Evolutionary conservation across 2,329 filamentous ascomycete species (phyloP), one percentile per base, ranked within the genome.

Genomic region (Xylaria sp.): DNA sequence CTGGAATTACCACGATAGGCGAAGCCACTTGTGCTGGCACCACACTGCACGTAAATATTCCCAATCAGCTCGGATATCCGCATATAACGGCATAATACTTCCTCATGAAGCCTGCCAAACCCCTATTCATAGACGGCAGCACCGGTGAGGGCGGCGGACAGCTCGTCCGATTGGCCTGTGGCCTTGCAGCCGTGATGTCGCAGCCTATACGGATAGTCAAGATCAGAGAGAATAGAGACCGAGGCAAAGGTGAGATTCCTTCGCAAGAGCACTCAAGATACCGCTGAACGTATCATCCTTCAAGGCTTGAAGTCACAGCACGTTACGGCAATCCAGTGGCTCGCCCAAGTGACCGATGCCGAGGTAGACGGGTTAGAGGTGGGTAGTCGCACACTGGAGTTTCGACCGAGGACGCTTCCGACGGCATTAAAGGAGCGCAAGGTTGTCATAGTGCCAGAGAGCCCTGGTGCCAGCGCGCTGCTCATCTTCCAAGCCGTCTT

Each of bases 111-210:
- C 15, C 61, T 3, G 57, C 54, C 52, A 68, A 67, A 28, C 63
- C 64, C 6, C 38, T 87, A 23, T 76, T 80, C 55, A 72, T 89
- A 1, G 85, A 88, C 67, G 87, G 86, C 15, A 75, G 79, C 12
- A 84, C 80, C 0, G 86, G 86, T 1, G 86, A 89, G 70, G 87
- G 87, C 4, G 87, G 86, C 3, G 87, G 87, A 2, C 87, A 89
- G 67, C 74, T 89, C 0, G 81, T 89, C 0, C 77, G 87, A 45
- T 76, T 87, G 1, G 85, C 86, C 2, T 78, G 85, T 37, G 79
- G 79, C 1, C 76, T 89, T 6, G 82, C 86, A 11, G 83, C 87
- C 0, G 78, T 89, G 28, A 83, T 84, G 1, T 79, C 79, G 0
- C 81, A 82, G 57, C 77, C 85, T 0, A 77, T 89, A 31, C 79